A percentile compares a stretch with the other conserved stretches of the same genome.
Conservation (phyloP, 441 rosid genomes). For the Populus tomentosa region DNA sequence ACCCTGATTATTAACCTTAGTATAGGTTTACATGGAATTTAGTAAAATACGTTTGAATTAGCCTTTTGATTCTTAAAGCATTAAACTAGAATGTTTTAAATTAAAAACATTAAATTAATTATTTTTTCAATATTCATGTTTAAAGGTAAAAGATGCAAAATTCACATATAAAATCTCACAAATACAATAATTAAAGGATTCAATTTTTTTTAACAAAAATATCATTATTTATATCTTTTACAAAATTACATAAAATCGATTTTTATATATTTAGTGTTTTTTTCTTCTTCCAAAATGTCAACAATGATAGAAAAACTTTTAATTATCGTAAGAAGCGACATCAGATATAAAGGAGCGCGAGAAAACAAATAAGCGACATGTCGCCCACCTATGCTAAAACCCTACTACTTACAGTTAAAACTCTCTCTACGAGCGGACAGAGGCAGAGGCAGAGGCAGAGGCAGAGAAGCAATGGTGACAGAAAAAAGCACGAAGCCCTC, state of each 20-base stretch:
- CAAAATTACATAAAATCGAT: too few species aligned
- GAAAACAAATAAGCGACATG: background rate
- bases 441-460: background rate
- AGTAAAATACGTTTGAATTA: background rate
- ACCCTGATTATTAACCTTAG: too few species aligned
- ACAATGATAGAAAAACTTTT: too few species aligned
- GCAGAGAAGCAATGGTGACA: constrained; percentile 26
- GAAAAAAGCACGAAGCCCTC: constrained; percentile 19
- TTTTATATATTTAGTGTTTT: too few species aligned
- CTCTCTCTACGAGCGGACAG: background rate
- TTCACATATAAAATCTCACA: too few species aligned
- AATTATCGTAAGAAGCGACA: background rate
- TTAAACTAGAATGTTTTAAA: background rate
- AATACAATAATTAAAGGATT: too few species aligned
- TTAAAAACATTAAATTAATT: too few species aligned
- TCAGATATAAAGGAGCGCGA: background rate
- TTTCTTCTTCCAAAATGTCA: too few species aligned
- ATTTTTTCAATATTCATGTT: too few species aligned
- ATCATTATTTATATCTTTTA: too few species aligned
- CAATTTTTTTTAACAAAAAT: too few species aligned
- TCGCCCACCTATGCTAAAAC: background rate
- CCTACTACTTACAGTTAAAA: background rate
- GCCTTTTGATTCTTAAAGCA: background rate
- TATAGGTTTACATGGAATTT: background rate
- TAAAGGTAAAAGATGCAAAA: too few species aligned